Conservation (phyloP, 2,329 filamentous ascomycete genomes). For the Penicillium griseofulvum region DNA sequence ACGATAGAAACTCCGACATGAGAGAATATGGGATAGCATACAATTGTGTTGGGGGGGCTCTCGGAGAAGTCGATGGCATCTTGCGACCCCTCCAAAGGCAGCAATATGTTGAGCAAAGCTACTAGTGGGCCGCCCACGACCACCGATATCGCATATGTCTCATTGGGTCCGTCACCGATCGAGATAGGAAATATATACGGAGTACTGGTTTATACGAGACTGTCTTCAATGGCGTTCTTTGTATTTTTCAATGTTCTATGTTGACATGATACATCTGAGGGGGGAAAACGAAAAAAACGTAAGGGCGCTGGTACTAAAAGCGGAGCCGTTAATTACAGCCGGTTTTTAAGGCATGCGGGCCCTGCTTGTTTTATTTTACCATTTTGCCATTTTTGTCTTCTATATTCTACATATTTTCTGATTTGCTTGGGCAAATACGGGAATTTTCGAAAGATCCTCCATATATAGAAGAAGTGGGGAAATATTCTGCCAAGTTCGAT, state of each 20-base stretch:
- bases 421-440: background rate
- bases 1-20: background rate
- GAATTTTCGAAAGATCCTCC: background rate
- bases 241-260: no score
- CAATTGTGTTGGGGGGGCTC: background rate
- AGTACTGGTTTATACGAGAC: background rate
- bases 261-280: background rate
- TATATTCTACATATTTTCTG: background rate
- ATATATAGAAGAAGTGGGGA: background rate
- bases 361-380: background rate
- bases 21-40: background rate
- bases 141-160: background rate
- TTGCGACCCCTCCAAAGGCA: background rate
- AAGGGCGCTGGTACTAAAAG: conserved; percentile 2
- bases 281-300: background rate
- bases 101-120: background rate
- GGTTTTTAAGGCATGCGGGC: conserved; percentile 9
- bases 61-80: background rate
- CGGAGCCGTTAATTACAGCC: conserved; percentile 5
- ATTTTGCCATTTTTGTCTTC: background rate
- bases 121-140: background rate
- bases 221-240: background rate
- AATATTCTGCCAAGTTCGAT: background rate
- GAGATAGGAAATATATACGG: background rate
- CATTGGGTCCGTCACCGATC: background rate